Percentiles rank a stretch among this genome's conserved stretches.
Conservation (phyloP, 805 yeast genomes). For the Candida maesae region DNA sequence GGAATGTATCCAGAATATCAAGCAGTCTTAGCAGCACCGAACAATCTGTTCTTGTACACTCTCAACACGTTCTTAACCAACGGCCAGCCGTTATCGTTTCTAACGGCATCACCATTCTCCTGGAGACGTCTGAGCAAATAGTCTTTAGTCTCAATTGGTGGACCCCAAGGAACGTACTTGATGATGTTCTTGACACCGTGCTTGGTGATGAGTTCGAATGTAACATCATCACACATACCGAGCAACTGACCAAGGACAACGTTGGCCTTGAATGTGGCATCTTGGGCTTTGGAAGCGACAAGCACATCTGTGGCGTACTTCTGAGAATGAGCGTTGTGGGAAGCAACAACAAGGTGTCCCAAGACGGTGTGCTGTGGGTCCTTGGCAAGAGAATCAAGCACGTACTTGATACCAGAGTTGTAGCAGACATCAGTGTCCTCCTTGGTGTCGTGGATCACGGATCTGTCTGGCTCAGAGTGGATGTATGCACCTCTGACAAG, state of each 20-base stretch:
- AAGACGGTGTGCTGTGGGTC: conserved; percentile 45
- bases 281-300: conserved; percentile 20
- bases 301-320: conserved; percentile 61
- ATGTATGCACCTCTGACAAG: conserved; percentile 95
- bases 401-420: conserved; percentile 61
- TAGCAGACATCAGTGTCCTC: conserved; percentile 75
- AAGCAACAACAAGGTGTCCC: conserved; percentile 85
- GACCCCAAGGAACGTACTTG: conserved; percentile 98
- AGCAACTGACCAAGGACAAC: conserved; percentile 85
- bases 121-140: conserved; percentile 85
- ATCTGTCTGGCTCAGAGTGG: conserved; percentile 78
- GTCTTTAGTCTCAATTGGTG: conserved; percentile 89
- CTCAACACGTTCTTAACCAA: conserved; percentile 52
- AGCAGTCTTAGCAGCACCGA: conserved; percentile 3
- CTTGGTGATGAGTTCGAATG: conserved; percentile 64
- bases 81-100: conserved; percentile 78
- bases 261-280: conserved; percentile 42
- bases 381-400: conserved; percentile 47
- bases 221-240: conserved; percentile 93
- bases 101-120: conserved; percentile 94
- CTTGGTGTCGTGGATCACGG: conserved; percentile 72
- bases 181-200: conserved; percentile 71
- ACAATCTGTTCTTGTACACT: conserved; percentile 32
- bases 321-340: conserved; percentile 83
- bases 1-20: no score